phyloP scores from a whole-genome alignment of 495 filamentous ascomycete genomes.

The Amorphotheca resinae region DNA sequence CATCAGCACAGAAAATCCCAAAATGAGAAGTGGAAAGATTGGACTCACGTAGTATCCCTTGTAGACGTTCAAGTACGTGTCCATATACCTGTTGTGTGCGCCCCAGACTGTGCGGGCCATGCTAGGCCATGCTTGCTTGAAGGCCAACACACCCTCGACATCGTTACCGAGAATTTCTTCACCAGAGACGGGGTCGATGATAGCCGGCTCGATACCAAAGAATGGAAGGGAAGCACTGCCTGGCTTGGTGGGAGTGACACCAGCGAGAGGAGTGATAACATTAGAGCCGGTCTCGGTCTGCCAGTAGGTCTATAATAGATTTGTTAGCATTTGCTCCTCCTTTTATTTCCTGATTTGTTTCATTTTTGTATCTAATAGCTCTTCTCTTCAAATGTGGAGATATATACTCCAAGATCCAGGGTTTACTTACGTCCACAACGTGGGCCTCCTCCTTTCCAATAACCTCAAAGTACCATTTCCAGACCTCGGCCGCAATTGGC shows the following conservation, averaged over 20 bases:
- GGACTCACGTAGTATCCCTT: conserved; percentile 88
- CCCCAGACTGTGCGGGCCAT: conserved; percentile 99
- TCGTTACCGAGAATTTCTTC: conserved; percentile 93
- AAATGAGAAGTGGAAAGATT: not conserved
- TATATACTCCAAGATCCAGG: too few relatives aligned
- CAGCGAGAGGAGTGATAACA: conserved; percentile 68
- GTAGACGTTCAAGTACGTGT: conserved; percentile 96
- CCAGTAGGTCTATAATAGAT: conserved; percentile 79
- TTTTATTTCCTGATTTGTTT: not conserved
- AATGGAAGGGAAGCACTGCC: conserved; percentile 72
- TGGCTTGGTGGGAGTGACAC: conserved; percentile 67
- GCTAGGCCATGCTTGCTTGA: conserved; percentile 98
- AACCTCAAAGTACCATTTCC: conserved; percentile 98
- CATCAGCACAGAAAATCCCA: conserved; percentile 1
- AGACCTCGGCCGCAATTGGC: conserved; percentile 95
- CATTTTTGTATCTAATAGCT: too few relatives aligned
- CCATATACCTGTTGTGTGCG: conserved; percentile 96
- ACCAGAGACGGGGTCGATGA: conserved; percentile 92
- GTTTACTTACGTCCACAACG: conserved; percentile 87
- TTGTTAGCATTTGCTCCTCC: conserved; percentile 1
- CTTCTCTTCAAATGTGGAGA: too few relatives aligned
- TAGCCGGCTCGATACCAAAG: conserved; percentile 97
- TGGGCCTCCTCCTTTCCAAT: conserved; percentile 92
- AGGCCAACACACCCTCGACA: conserved; percentile 92
- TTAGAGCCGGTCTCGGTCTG: conserved; percentile 98